phyloP scores from a whole-genome alignment of 2,329 filamentous ascomycete genomes.

The Leptographium lundbergii region DNA sequence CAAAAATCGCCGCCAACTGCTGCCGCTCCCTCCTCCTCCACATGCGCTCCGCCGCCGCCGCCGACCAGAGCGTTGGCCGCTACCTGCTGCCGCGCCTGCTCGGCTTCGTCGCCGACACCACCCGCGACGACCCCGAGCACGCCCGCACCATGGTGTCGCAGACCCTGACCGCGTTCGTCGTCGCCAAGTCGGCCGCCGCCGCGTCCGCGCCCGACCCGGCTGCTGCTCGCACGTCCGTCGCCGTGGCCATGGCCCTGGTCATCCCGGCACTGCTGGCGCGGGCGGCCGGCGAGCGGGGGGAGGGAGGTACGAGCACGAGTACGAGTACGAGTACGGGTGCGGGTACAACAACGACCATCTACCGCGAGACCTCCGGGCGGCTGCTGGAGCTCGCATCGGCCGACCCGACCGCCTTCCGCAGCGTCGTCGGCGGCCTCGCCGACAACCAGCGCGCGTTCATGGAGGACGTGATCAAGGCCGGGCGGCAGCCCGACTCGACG shows the following conservation, averaged over 20 bases:
- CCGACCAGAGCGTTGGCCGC: constrained; percentile 61
- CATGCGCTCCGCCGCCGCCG: constrained; percentile 43
- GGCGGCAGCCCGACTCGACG: constrained; percentile 27
- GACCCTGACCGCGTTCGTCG: constrained; percentile 62
- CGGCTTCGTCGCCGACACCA: constrained; percentile 56
- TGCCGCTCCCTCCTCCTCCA: constrained; percentile 70
- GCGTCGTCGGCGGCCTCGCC: constrained; percentile 58
- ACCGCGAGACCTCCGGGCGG: constrained; percentile 61
- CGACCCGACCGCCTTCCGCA: constrained; percentile 62
- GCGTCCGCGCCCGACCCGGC: too few species aligned
- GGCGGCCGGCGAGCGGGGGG: constrained; percentile 17
- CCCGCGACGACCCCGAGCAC: constrained; percentile 67
- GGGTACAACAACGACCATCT: constrained; percentile 36
- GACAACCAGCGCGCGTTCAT: constrained; percentile 61
- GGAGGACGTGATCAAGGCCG: constrained; percentile 65
- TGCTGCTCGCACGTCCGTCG: not conserved
- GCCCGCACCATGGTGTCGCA: constrained; percentile 60
- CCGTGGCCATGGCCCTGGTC: constrained; percentile 58
- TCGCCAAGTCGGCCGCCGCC: constrained; percentile 14
- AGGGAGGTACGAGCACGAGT: constrained; percentile 26
- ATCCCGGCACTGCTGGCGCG: constrained; percentile 59
- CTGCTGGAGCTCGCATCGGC: constrained; percentile 70
- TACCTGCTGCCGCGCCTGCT: constrained; percentile 66
- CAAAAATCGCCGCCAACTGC: constrained; percentile 83
- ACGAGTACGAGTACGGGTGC: constrained; percentile 14